Evolutionary conservation across 2,329 filamentous ascomycete genomes (phyloP), one percentile per base, ranked within the genome.

Genomic region (Monilinia vaccinii-corymbosi): DNA sequence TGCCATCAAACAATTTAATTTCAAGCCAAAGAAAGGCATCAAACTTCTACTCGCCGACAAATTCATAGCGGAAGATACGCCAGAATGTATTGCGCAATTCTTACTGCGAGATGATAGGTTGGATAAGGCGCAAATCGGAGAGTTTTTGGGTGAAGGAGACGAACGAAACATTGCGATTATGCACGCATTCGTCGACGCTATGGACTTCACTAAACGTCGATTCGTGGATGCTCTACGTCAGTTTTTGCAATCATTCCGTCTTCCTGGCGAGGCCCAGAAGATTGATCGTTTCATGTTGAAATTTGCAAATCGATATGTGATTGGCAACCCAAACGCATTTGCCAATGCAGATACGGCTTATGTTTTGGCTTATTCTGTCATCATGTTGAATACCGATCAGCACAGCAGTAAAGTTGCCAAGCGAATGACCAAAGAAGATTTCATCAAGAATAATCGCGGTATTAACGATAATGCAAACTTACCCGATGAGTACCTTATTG

Each of bases 201-300:
- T 99, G 91, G 89, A 97, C 50, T 99, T 99, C 67, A 82, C 84
- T 11, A 92, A 92, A 73, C 90, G 87, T 59, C 86, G 92, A 2
- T 99, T 99, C 68, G 93, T 97, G 8, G 93, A 97, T 73, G 88
- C 94, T 16, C 77, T 99, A 31, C 85, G 94, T 42, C 86, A 91
- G 61, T 99, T 99, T 69, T 77, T 99, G 14, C 94, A 99, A 73
- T 89, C 91, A 32, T 99, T 99, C 78, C 88, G 94, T 64, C 78
- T 99, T 16, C 94, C 94, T 0, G 94, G 94, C 62, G 94, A 99
- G 74, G 92, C 92, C 0, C 94, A 99, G 72, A 99, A 99, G 77
- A 99, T 99, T 66, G 94, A 99, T 83, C 89, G 94, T 51, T 96
- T 97, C 75, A 97, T 99, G 94, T 78, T 99, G 66, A 99, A 99